Base-by-base conservation (phyloP, 352 stramenopile species). In the Phytophthora europaea region DNA sequence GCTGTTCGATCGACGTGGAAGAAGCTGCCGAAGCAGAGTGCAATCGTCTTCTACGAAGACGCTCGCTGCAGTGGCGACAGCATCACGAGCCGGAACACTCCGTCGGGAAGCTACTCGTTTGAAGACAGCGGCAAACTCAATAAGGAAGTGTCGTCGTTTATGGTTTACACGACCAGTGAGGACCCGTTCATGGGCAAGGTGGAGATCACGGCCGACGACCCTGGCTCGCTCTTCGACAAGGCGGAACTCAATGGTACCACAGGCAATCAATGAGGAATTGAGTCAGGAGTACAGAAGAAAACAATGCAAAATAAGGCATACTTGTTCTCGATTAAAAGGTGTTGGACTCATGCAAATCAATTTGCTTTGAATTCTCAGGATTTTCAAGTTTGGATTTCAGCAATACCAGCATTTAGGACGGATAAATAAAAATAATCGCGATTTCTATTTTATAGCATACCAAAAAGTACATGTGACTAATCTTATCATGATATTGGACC, bases 1-100 rank as follows among this genome's bases (percentile, higher is more conserved):
- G 63, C 63, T 22, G 58, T 65, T 18, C 57, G 40, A 56, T 20
- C 69, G 7, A 65, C 43, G 57, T 76, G 63, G 69, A 65, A 72
- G 57, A 65, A 67, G 13, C 54, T 72, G 43, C 40, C 56, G 12
- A 60, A 68, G 28, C 20, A 22, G 20, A 61, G 16, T 15, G 50
- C 31, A 4, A 55, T 76, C 1, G 23, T 61, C 31, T 72, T 76
- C 53, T 72, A 72, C 28, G 36, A 72, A 43, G 13, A 69, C 47
- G 38, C 34, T 48, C 2, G 13, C 1, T 76, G 69, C 34, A 33
- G 23, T 6, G 60, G 51, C 2, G 26, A 43, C n/a, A 65, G 34
- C 5, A 51, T 72, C 52, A 57, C 53, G 9, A 72, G 57, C 26
- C 34, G 22, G 13, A 34, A 58, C 16, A 34, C 57, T 15, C 51